These are phyloP conservation scores for Boletus subcaerulescens DNA, from an alignment of 768 basidiomycete genomes.

Conservation along the genomic window DNA sequence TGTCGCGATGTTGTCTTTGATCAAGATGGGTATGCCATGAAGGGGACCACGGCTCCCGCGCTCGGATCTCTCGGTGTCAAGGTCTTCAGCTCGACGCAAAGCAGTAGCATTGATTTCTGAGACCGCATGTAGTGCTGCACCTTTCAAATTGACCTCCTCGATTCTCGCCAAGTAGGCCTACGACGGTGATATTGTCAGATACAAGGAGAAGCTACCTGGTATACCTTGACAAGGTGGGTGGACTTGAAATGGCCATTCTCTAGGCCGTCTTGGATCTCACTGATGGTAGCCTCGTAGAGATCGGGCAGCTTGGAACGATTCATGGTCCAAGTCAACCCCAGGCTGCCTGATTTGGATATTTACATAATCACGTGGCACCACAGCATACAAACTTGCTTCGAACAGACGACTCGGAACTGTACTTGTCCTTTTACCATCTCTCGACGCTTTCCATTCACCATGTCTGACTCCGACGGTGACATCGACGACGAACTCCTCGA, in stretches of 20 bases:
- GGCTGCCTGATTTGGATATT: slow-evolving; percentile 5
- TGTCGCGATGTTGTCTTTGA: slow-evolving; percentile 49
- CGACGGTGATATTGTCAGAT: neutral
- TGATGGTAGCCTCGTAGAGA: slow-evolving; percentile 57
- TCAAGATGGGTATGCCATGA: slow-evolving; percentile 57
- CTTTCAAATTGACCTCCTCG: slow-evolving; percentile 64
- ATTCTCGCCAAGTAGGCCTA: slow-evolving; percentile 68
- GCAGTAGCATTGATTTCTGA: slow-evolving; percentile 57
- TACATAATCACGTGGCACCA: slow-evolving; percentile 13
- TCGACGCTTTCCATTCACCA: slow-evolving; percentile 16
- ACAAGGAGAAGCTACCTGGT: no score
- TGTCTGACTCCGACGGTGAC: slow-evolving; percentile 53
- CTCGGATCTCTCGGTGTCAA: slow-evolving; percentile 50
- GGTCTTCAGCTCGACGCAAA: slow-evolving; percentile 46
- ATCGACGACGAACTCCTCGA: slow-evolving; percentile 74
- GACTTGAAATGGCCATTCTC: slow-evolving; percentile 51
- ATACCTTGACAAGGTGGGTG: slow-evolving; percentile 59
- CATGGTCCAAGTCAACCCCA: neutral
- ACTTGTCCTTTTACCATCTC: slow-evolving; percentile 1
- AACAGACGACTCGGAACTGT: neutral
- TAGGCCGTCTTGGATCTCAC: slow-evolving; percentile 53
- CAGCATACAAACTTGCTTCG: slow-evolving; percentile 12
- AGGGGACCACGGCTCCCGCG: slow-evolving; percentile 45
- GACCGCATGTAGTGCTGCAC: slow-evolving; percentile 55
- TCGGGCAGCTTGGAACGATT: slow-evolving; percentile 38